These are phyloP conservation scores for Orobanche coerulescens DNA, from an alignment of 257 asterid species.

Conservation along the genomic window DNA sequence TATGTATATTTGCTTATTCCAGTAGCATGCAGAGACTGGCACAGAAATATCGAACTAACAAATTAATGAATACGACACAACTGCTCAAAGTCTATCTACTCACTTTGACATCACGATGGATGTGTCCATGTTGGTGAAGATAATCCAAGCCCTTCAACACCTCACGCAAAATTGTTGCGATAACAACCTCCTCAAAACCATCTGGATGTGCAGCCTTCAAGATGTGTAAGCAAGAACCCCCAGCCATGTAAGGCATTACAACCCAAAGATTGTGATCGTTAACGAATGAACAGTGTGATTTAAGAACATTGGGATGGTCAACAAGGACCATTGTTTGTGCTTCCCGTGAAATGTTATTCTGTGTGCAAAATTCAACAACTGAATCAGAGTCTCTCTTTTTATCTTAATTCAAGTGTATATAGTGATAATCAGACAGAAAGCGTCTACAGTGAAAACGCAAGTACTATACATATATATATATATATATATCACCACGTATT, in stretches of 20 bases:
- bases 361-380: slow-evolving; percentile 26
- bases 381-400: slow-evolving; percentile 23
- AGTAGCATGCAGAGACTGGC: slow-evolving; percentile 4
- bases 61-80: neutral
- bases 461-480: too few species aligned
- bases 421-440: slow-evolving; percentile 7
- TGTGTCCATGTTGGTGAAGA: slow-evolving; percentile 96
- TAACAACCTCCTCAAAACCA: slow-evolving; percentile 92
- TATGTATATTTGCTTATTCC: neutral
- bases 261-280: slow-evolving; percentile 90
- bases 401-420: slow-evolving; percentile 11
- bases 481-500: neutral
- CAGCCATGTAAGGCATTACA: slow-evolving; percentile 95
- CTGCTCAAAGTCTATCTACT: slow-evolving; percentile 27
- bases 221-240: slow-evolving; percentile 97
- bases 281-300: slow-evolving; percentile 92
- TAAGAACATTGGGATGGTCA: slow-evolving; percentile 91
- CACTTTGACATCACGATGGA: slow-evolving; percentile 96
- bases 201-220: slow-evolving; percentile 80
- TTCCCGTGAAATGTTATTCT: slow-evolving; percentile 90
- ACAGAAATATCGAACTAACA: neutral
- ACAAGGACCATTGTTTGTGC: slow-evolving; percentile 93
- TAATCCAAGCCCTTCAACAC: slow-evolving; percentile 86
- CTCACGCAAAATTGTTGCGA: slow-evolving; percentile 87
- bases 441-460: slow-evolving; percentile 4